Evolutionary conservation across 179 eudicot species (phyloP), one percentile per base, ranked within the genome.

Genomic region (Actinidia chinensis): DNA sequence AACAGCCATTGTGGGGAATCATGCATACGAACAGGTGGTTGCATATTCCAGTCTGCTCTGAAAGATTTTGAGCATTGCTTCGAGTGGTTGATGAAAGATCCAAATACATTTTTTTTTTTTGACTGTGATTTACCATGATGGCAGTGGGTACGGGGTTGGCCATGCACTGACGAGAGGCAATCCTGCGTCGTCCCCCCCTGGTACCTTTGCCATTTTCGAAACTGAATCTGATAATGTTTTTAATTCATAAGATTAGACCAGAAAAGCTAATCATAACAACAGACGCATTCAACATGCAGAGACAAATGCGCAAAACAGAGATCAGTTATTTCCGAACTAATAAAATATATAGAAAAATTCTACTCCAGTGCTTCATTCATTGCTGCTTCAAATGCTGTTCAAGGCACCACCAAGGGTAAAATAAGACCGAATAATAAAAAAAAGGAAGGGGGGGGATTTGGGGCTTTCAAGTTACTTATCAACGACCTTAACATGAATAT

Each of bases 1-100:
- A 69, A 90, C 94, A 17, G 92, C n/a, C 92, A 77, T 86, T 90
- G 84, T 90, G 94, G 44, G 94, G 94, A 63, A 89, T 92, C 91
- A 90, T 90, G 81, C 94, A 90, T 8, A 90, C 92, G 92, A 87
- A 56, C 94, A 90, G n/a, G n/a, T n/a, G 8, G 84, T 89, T 23
- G 86, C 88, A 20, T 86, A 91, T 82, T 87, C 92, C 94, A 90
- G 78, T 89, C 94, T 83, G 70, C 81, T 83, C 46, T 70, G 77
- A 71, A 74, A 48, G n/a, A 56, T 58, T 51, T 79, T 82, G 88
- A 79, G 61, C 83, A 80, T 56, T 78, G 84, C 64, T 82, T 86
- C 58, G 52, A 51, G 47, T 4, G 58, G 68, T 51, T 12, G n/a
- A 65, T 0, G 76, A 59, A 14, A 22, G 40, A 8, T 70, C 75